These are phyloP conservation scores for Calonectria pseudoturangicola DNA, from an alignment of 2,329 filamentous ascomycete species.

Conservation along the genomic window DNA sequence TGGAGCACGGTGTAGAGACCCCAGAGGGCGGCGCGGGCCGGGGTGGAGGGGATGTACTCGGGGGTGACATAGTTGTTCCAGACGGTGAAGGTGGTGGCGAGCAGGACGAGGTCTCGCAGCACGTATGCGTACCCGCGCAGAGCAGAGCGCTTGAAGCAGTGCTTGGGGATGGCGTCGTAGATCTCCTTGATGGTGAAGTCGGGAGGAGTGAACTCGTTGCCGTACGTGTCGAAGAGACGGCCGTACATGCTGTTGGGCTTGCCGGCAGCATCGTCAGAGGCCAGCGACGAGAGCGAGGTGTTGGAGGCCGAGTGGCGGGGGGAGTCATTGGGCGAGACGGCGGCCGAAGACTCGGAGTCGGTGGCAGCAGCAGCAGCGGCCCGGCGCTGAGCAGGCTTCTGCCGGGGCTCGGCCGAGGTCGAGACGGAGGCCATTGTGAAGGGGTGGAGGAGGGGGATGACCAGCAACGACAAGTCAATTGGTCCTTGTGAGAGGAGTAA, in stretches of 20 bases:
- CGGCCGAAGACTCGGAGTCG: constrained; percentile 73
- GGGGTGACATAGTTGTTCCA: constrained; percentile 94
- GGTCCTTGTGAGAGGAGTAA: constrained; percentile 38
- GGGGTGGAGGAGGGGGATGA: constrained; percentile 26
- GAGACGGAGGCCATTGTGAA: constrained; percentile 68
- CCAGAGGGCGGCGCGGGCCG: constrained; percentile 79
- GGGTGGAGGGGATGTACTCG: constrained; percentile 83
- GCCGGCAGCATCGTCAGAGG: constrained; percentile 74
- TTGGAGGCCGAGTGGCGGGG: constrained; percentile 82
- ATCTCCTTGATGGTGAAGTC: constrained; percentile 99
- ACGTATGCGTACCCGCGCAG: constrained; percentile 87
- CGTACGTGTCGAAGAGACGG: constrained; percentile 91
- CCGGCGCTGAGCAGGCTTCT: constrained; percentile 68
- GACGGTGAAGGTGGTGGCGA: constrained; percentile 87
- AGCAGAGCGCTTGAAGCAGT: constrained; percentile 94
- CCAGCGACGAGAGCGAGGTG: constrained; percentile 93
- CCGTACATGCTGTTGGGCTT: constrained; percentile 67
- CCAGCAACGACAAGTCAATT: constrained; percentile 45
- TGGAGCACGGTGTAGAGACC: constrained; percentile 84
- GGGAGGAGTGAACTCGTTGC: constrained; percentile 94
- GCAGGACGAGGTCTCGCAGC: constrained; percentile 82
- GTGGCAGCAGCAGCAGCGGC: constrained; percentile 69
- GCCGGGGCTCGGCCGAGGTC: constrained; percentile 63
- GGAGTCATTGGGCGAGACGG: constrained; percentile 75
- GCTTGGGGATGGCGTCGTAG: constrained; percentile 95